Base-by-base conservation (phyloP, 805 yeast species). In the Hanseniaspora osmophila region DNA sequence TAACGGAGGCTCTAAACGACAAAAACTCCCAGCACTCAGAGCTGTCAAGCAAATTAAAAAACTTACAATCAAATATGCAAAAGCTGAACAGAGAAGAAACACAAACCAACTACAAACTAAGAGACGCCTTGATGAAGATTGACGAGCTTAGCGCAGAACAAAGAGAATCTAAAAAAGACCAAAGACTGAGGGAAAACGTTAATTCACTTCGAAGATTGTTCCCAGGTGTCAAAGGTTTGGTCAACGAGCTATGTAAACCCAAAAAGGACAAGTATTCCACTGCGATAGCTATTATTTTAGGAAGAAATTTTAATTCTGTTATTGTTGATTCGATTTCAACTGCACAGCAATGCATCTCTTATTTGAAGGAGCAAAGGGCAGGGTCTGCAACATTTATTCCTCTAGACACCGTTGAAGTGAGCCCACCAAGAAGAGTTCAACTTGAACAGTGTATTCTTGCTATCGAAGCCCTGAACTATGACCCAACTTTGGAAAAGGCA, bases 331-430 rank as follows among this genome's bases (percentile, higher is more conserved):
- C 72, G 27, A 65, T 77, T 6, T 59, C 75, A 10, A 71, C 79
- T 18, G 94, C 94, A 0, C 74, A 77, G 47, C 77, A 78, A 49
- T 84, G 94, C 58, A 82, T 92, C 50, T 75, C 77, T 9, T 81
- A 80, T 47, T 66, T 90, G 58, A 84, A 86, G 54, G 88, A 84
- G 51, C 90, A 90, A 57, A 72, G 95, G 51, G 68, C 81, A 11
- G 97, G 97, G 41, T 71, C 74, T 7, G 87, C 92, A 1, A 77
- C 94, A 1, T 88, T 92, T 54, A 81, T 92, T 48, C 97, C 98
- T 0, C 64, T 92, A 44, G 92, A 87, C 55, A 71, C 87, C 1
- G 78, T 92, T 30, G 73, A 69, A 9, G 75, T 77, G 1, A 83
- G 80, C 2, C 70, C 78, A 44, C 85, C 94, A n/a, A 50, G 54